phyloP scores from a whole-genome alignment of 352 stramenopile genomes.

The Globisporangium paddicum region DNA sequence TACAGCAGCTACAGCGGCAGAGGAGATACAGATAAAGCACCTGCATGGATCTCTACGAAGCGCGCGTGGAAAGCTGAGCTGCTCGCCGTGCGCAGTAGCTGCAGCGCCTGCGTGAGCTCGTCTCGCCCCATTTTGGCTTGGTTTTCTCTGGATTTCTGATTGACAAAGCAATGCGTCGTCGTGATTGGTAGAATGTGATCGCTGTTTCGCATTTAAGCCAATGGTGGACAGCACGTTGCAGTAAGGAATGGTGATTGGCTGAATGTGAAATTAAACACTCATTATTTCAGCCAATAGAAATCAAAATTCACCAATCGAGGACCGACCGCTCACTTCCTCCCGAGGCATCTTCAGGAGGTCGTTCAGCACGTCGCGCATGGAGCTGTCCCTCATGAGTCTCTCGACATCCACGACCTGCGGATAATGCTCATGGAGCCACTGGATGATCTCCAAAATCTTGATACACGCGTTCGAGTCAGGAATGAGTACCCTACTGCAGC shows the following conservation, averaged over 20 bases:
- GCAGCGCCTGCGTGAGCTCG: constrained; percentile 10
- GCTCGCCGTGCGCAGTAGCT: constrained; percentile 9
- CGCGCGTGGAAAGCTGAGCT: background rate
- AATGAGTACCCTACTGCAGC: background rate
- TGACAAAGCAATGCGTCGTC: background rate
- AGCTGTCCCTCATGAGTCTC: background rate
- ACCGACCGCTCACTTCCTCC: no score
- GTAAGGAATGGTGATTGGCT: no score
- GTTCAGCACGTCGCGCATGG: background rate
- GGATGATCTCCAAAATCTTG: background rate
- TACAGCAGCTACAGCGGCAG: no score
- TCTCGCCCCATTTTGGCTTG: constrained; percentile 12
- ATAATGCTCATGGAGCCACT: background rate
- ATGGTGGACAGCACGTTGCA: background rate
- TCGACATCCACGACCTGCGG: background rate
- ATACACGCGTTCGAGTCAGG: background rate
- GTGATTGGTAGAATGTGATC: background rate
- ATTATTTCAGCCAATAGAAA: no score
- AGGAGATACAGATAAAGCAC: background rate
- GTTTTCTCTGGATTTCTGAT: background rate
- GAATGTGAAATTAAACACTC: no score
- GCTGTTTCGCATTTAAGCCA: background rate
- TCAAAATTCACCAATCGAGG: no score
- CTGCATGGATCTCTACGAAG: constrained; percentile 5
- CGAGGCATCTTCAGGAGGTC: background rate